Evolutionary conservation across 257 asterid species (phyloP).

Genomic region (Cordia subcordata): DNA sequence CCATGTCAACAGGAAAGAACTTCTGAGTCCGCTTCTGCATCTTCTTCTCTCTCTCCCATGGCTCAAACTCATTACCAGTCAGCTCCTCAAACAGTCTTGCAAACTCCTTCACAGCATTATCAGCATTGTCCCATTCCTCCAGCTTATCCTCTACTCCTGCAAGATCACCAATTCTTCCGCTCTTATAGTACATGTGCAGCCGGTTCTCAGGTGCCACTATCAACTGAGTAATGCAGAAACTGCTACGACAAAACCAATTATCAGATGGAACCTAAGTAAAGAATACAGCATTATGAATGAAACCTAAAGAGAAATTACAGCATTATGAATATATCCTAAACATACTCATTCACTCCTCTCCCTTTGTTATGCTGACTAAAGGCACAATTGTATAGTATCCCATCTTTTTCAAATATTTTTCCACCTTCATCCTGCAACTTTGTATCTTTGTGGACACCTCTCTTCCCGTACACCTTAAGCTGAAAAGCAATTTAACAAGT

Average conservation of each 20-base stretch:
- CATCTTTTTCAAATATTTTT: constrained; percentile 64
- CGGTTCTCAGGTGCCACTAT: constrained; percentile 50
- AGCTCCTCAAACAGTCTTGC: constrained; percentile 44
- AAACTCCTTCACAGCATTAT: constrained; percentile 53
- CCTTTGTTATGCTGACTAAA: constrained; percentile 43
- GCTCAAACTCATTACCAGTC: constrained; percentile 63
- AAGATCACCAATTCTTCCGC: constrained; percentile 53
- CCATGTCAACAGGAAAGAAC: constrained; percentile 68
- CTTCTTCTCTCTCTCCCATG: constrained; percentile 76
- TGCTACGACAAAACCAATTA: constrained; percentile 15
- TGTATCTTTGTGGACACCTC: constrained; percentile 81
- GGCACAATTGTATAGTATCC: constrained; percentile 72
- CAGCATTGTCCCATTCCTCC: constrained; percentile 46
- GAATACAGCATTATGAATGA: neutral
- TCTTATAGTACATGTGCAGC: constrained; percentile 62
- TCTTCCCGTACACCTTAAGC: constrained; percentile 81
- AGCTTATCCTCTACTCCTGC: constrained; percentile 43
- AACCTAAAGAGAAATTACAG: neutral
- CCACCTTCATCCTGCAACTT: constrained; percentile 69
- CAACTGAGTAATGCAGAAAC: constrained; percentile 59
- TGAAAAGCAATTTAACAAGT: constrained; percentile 11
- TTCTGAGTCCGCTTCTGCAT: constrained; percentile 45
- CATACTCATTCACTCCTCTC: constrained; percentile 54
- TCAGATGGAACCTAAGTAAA: neutral
- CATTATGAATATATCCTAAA: neutral